Base-by-base conservation (phyloP, 2,329 filamentous ascomycete genomes). In the Arthrobotrys entomopaga region DNA sequence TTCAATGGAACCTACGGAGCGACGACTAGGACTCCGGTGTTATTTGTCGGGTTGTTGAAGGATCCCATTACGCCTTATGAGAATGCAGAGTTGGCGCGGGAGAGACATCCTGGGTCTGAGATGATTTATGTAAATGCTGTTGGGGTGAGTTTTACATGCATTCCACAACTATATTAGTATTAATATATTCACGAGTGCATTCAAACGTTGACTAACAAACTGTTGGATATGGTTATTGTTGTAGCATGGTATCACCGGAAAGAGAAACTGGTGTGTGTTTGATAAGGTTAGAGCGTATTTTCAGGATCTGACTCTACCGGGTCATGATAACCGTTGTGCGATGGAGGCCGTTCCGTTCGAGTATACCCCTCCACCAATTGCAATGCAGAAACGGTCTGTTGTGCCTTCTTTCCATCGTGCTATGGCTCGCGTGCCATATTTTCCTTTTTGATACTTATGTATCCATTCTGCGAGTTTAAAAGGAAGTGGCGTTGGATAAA, bases 41-140 rank as follows among this genome's bases (percentile, higher is more conserved):
- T 75, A 2, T 69, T 73, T 22, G 40, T 73, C 24, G 61, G 69
- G 26, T 49, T 73, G 5, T 54, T 50, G 8, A 49, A 66, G 2
- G 69, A 73, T 43, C 69, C 69, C 8, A 52, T 73, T 19, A 73
- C 69, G 8, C 69, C 69, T 13, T 61, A 54, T 16, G 69, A 73
- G 20, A 73, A 73, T 22, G 70, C 63, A 1, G 70, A 66, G 43
- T 38, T 42, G n/a, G 70, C 57, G 3, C 46, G 40, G 16, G 67
- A 40, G 15, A 19, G 65, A 8, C 50, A 57, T 10, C 57, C 63
- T 15, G 70, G 63, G 26, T 49, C 70, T 10, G 58, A 67, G n/a
- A 67, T 74, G 63, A 65, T 74, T 1, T 67, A 67, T 54, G 70
- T 74, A 16, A 63, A 74, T 15, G 70, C 63, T 29, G 57, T 64